phyloP scores from a whole-genome alignment of 768 basidiomycete genomes.

The Hygrophorus pudorinus region DNA sequence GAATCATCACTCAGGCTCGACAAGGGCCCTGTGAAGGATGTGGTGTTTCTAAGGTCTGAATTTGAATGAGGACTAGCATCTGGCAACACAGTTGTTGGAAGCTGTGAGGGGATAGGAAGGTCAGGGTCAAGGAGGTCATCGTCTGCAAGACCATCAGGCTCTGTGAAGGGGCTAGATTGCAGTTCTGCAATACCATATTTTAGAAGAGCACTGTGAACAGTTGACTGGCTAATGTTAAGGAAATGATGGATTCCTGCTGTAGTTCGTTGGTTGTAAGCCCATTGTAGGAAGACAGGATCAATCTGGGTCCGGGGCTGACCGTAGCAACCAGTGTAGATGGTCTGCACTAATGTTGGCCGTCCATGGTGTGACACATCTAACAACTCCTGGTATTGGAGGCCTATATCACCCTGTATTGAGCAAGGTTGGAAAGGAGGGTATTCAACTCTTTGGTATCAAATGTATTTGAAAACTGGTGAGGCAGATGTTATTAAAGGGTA shows the following conservation, averaged over 20 bases:
- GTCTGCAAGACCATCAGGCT: conserved; percentile 10
- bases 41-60: too few relatives aligned
- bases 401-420: conserved; percentile 8
- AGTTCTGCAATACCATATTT: too few relatives aligned
- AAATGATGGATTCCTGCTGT: conserved; percentile 10
- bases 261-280: conserved; percentile 9
- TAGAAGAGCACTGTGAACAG: conserved; percentile 3
- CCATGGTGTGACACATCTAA: conserved; percentile 10
- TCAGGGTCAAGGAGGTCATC: conserved; percentile 5
- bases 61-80: too few relatives aligned
- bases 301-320: conserved; percentile 11
- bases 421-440: conserved; percentile 5
- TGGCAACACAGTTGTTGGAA: too few relatives aligned
- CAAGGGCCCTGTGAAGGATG: too few relatives aligned
- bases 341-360: conserved; percentile 5
- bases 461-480: conserved; percentile 5
- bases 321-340: conserved; percentile 4
- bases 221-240: conserved; percentile 9
- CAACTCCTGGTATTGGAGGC: conserved; percentile 4
- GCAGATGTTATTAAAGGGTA: background rate
- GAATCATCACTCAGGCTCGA: too few relatives aligned
- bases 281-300: conserved; percentile 12
- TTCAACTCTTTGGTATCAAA: conserved; percentile 7
- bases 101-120: too few relatives aligned
- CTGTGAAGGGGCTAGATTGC: conserved; percentile 6